Evolutionary conservation across 2,329 filamentous ascomycete genomes (phyloP), one percentile per base, ranked within the genome.

Genomic region (Lizonia empirigonia): DNA sequence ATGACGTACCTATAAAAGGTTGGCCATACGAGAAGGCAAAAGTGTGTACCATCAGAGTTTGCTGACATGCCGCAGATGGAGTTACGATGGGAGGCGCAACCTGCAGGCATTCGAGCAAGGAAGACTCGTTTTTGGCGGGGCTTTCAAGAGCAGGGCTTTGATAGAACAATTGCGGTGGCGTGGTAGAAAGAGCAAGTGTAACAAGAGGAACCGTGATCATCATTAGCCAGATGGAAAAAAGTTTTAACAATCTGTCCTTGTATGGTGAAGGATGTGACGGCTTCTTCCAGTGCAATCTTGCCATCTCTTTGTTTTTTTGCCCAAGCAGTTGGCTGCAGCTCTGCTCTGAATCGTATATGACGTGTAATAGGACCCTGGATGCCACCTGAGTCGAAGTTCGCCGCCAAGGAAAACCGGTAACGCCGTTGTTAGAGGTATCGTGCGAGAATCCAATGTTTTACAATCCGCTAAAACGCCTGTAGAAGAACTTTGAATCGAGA

Each of bases 11-110:
- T 60, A 91, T 78, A 67, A 85, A 92, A 1, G 89, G 89, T 26
- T 79, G 69, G n/a, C 85, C 86, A 68, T 91, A 92, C 56, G 87
- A 91, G 56, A 76, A 82, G 9, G 77, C 87, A 76, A 93, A 93
- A 0, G 82, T 80, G 72, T 91, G 80, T 3, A 85, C 76, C 83
- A 91, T 89, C 47, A 93, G 72, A n/a, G 82, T 72, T 30, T 84
- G 67, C 34, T 81, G 74, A 65, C 82, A 85, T 39, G 73, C 67
- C 27, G 60, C 57, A 40, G 58, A 53, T 0, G 81, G 79, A 16
- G 78, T 81, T 47, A 84, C 71, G 2, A 91, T 80, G 1, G 88
- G 88, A 59, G 84, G 82, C 42, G 85, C 82, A 13, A 90, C 83
- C 72, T 91, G 82, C 61, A 91, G 86, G 63, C 85, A 87, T 59